Evolutionary conservation across 805 yeast genomes (phyloP).

Genomic region (Candida chilensis): DNA sequence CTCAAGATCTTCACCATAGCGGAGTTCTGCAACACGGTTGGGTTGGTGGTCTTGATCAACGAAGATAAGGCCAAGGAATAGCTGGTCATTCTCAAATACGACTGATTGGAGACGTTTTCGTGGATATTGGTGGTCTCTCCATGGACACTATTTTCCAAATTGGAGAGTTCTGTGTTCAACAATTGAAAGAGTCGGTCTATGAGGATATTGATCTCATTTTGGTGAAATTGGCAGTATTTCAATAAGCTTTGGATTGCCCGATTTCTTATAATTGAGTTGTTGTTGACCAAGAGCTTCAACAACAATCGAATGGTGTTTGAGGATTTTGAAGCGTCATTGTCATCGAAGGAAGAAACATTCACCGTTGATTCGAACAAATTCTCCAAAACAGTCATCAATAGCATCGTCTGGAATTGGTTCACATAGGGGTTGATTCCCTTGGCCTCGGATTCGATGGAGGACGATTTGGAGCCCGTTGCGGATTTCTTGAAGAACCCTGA

Average conservation of each 20-base stretch:
- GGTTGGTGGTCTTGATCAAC: conserved; percentile 23
- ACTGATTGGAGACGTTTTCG: conserved; percentile 11
- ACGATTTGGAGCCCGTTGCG: conserved; percentile 9
- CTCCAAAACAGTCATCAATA: conserved; percentile 18
- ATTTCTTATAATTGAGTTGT: too few species aligned
- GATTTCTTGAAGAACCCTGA: conserved; percentile 14
- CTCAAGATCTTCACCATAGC: conserved; percentile 29
- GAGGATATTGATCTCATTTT: background rate
- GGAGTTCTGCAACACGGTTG: conserved; percentile 23
- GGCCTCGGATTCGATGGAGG: conserved; percentile 23
- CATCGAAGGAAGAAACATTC: background rate
- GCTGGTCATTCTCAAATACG: conserved; percentile 15
- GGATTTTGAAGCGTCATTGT: too few species aligned
- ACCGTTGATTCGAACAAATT: conserved; percentile 10
- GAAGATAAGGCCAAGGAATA: conserved; percentile 25
- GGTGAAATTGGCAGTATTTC: too few species aligned
- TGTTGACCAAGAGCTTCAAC: too few species aligned
- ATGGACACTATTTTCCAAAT: background rate
- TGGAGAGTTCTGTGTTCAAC: background rate
- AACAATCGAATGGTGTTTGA: too few species aligned
- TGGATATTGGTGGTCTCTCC: conserved; percentile 2
- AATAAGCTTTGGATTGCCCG: too few species aligned
- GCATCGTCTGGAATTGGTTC: too few species aligned
- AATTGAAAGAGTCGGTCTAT: background rate
- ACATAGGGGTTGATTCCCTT: too few species aligned